Evolutionary conservation across 1,284 basidiomycete species (phyloP), one percentile per base, ranked within the genome.

Genomic region (Cystobasidium sp.): DNA sequence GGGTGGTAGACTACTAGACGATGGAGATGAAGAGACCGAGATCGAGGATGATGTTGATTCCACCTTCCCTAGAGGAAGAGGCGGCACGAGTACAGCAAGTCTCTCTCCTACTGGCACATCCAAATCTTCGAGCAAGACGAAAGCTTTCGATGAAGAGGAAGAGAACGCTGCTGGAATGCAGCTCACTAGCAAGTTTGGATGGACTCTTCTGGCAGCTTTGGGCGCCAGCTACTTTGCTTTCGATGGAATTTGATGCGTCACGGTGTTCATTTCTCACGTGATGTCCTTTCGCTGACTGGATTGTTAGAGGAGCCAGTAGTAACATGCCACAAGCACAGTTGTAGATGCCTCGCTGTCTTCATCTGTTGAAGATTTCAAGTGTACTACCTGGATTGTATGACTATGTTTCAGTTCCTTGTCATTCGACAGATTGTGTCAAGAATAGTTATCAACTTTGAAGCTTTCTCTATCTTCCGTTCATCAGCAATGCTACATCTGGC

Each of bases 211-310:
- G 6, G 55, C 49, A 10, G 37, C 46, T 37, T 18, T 70, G 6
- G 41, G 10, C 24, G 68, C 68, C 18, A 58, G 44, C 16, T 70
- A 51, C 44, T 59, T 70, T 14, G 67, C 31, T 51, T n/a, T 56
- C 16, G 55, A 65, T 16, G 20, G 22, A 10, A 37, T 51, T 1
- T 49, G 63, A 65, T 44, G 63, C 12, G 14, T 37, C 20, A 10
- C 46, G 20, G 20, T 51, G 47, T 51, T 51, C 1, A 51, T 31
- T 31, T 31, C 31, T 31, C 31, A 31, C 31, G 31, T 31, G 31
- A 31, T 31, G 31, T 2, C 2, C 31, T 31, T 31, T 31, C 31
- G 31, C 31, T 31, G 31, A 31, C 31, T 31, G 31, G 2, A 31
- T 31, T 31, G 31, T 31, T 5, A 31, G 31, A 31, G 31, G 31